Percentiles rank a stretch among this genome's conserved stretches.
Evolutionary conservation across 306 rosid genomes (phyloP).

Genomic region (Coriaria nepalensis): DNA sequence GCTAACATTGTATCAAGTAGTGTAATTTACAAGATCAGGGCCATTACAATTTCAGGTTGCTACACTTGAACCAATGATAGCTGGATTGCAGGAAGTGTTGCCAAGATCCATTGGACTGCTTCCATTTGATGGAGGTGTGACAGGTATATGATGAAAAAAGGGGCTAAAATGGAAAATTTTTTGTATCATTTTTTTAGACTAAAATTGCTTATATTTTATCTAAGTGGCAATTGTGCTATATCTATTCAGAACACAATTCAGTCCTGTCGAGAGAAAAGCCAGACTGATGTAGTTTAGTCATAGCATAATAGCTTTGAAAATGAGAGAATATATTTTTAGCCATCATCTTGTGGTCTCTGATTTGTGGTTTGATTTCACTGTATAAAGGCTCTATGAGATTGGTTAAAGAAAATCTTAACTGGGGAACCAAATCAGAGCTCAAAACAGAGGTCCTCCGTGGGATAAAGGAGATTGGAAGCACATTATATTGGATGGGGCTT

Average conservation of each 20-base stretch:
- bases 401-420: slow-evolving; percentile 80
- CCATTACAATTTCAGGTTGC: slow-evolving; percentile 39
- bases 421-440: slow-evolving; percentile 80
- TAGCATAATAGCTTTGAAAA: no score
- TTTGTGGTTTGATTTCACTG: slow-evolving; percentile 15
- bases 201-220: no score
- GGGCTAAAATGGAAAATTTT: not conserved
- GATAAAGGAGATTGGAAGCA: slow-evolving; percentile 97
- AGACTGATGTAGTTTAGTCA: no score
- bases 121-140: slow-evolving; percentile 93
- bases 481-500: slow-evolving; percentile 86
- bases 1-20: no score
- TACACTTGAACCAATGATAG: slow-evolving; percentile 78
- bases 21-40: no score
- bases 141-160: slow-evolving; percentile 38
- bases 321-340: no score
- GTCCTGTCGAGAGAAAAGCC: no score
- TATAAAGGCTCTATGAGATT: slow-evolving; percentile 77
- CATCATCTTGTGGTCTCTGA: not conserved
- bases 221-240: no score
- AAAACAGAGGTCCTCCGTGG: slow-evolving; percentile 83
- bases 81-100: slow-evolving; percentile 84
- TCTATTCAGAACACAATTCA: no score
- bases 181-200: not conserved
- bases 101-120: slow-evolving; percentile 92